These are phyloP conservation scores for Trichophyton verrucosum DNA, from an alignment of 2,329 filamentous ascomycete genomes.

Conservation along the genomic window DNA sequence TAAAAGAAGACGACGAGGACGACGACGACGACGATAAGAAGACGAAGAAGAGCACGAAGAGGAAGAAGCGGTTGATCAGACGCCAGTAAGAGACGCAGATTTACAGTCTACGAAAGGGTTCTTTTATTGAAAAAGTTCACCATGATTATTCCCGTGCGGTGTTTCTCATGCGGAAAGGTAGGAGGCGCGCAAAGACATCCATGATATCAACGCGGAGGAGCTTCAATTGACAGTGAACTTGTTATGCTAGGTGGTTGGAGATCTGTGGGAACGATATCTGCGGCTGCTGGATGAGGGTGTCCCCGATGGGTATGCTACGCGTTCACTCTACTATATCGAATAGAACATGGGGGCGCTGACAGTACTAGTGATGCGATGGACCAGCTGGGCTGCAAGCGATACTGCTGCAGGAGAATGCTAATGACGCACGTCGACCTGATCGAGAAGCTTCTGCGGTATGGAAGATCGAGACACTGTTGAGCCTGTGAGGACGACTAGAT, in stretches of 20 bases:
- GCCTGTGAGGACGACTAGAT: slow-evolving; percentile 10
- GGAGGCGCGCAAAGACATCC: slow-evolving; percentile 12
- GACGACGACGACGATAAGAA: neutral
- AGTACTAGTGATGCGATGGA: slow-evolving; percentile 78
- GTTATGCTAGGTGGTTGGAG: slow-evolving; percentile 66
- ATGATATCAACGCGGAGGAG: neutral
- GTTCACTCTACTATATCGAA: neutral
- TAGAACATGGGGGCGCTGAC: neutral
- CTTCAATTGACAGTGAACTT: slow-evolving; percentile 10
- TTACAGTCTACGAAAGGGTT: neutral
- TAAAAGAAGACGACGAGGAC: neutral
- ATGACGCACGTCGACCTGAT: slow-evolving; percentile 99
- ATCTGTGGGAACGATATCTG: slow-evolving; percentile 94
- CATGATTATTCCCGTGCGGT: slow-evolving; percentile 98
- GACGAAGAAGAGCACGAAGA: neutral
- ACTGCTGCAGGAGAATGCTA: slow-evolving; percentile 98
- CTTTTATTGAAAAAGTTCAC: neutral
- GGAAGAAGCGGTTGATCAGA: neutral
- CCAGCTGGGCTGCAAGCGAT: slow-evolving; percentile 79
- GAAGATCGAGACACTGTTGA: neutral
- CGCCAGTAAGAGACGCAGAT: neutral
- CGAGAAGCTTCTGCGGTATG: slow-evolving; percentile 88
- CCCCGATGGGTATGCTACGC: slow-evolving; percentile 51
- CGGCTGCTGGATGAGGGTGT: slow-evolving; percentile 69
- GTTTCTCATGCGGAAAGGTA: slow-evolving; percentile 99